Evolutionary conservation across 768 basidiomycete genomes (phyloP), one percentile per base, ranked within the genome.

Genomic region (Clathrus columnatus): DNA sequence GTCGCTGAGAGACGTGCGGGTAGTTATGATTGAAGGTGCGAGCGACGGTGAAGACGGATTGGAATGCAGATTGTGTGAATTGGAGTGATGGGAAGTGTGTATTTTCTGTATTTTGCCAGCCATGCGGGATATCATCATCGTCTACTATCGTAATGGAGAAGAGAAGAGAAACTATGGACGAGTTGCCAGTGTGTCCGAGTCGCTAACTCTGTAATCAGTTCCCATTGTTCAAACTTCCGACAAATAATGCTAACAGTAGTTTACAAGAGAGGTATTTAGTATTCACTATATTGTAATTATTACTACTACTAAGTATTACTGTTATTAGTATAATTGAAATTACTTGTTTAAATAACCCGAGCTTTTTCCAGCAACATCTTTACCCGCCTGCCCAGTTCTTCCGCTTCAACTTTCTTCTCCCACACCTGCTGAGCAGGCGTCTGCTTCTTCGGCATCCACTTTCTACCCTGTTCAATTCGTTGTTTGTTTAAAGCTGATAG

Each of bases 401-500:
- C 87, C 7, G 79, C 89, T 68, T 91, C 82, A 74, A 79, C 69
- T 70, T 83, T 85, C 57, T 85, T 75, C 66, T 91, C 84, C 71
- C 76, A 72, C 8, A 96, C 75, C 64, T 93, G 92, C 59, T 88
- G 80, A 24, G 85, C 85, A 16, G 93, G 92, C 54, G 77, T 84
- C 64, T 82, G 79, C 74, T 85, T 89, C 73, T 78, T 81, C 26
- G 87, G 86, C 66, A 87, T 71, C 93, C 93, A 95, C 21, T 77
- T 76, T 61, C 76, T 77, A 30, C 73, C 75, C n/a, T 42, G 29
- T 18, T 50, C 54, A 57, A 61, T 67, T 64, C 32, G 60, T 29
- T 56, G 51, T 29, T 52, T 57, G 52, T 62, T 63, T 32, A 64
- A 30, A n/a, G 29, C 61, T 0, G 87, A 83, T 23, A 99, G 73